These are phyloP conservation scores for Salvia hispanica DNA, from an alignment of 257 asterid species.

Conservation along the genomic window DNA sequence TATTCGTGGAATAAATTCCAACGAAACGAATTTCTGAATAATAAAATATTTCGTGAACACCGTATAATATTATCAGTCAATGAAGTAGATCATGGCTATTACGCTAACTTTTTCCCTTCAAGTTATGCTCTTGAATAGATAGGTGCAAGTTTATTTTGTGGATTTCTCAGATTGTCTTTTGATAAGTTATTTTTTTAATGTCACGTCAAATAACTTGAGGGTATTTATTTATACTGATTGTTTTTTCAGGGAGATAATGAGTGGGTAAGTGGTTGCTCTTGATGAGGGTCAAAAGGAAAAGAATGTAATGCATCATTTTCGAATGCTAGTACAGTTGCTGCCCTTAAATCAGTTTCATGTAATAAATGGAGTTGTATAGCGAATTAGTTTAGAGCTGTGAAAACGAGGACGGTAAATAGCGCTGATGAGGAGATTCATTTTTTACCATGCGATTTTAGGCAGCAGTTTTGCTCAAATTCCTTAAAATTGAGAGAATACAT, in stretches of 20 bases:
- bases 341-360: no score
- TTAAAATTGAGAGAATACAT: no score
- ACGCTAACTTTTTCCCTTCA: slow-evolving; percentile 3
- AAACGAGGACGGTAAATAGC: no score
- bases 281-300: slow-evolving; percentile 82
- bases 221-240: slow-evolving; percentile 30
- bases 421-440: slow-evolving; percentile 34
- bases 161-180: not conserved
- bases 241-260: slow-evolving; percentile 60
- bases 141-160: slow-evolving; percentile 17
- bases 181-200: not conserved
- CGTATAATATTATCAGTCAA: not conserved
- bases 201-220: slow-evolving; percentile 26
- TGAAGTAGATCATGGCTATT: slow-evolving; percentile 2
- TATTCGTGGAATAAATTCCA: no score
- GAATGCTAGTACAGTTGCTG: no score
- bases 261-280: slow-evolving; percentile 87
- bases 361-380: no score
- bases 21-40: no score
- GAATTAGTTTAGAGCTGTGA: no score
- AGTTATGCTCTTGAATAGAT: slow-evolving; percentile 21
- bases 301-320: slow-evolving; percentile 95
- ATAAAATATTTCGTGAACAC: no score
- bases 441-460: no score
- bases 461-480: no score